Percentiles rank a stretch among this genome's conserved stretches.
Evolutionary conservation across 2,329 filamentous ascomycete genomes (phyloP).

Genomic region (Exserohilum turcica): DNA sequence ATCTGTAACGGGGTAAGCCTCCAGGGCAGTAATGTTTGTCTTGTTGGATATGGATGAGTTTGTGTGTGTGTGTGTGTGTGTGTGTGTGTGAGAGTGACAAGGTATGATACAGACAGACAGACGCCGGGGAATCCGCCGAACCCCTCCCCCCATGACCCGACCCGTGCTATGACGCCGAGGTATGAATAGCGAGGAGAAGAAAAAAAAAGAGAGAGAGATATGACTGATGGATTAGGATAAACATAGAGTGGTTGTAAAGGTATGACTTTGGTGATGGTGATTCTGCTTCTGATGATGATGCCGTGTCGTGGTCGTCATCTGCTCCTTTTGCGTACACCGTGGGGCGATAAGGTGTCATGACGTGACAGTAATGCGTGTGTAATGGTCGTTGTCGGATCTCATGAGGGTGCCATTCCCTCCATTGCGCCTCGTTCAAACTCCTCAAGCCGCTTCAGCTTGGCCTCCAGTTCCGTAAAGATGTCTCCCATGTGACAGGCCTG

Average conservation of each 20-base stretch:
- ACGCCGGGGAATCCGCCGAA: too few species aligned
- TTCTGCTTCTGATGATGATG: not conserved
- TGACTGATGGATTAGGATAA: slow-evolving; percentile 1
- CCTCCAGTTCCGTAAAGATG: slow-evolving; percentile 66
- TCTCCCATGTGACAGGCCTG: slow-evolving; percentile 78
- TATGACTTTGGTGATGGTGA: not conserved
- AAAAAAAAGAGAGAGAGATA: too few species aligned
- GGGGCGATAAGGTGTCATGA: not conserved
- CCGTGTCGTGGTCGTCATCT: not conserved
- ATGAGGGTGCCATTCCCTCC: slow-evolving; percentile 35
- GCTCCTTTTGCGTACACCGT: not conserved
- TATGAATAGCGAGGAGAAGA: not conserved
- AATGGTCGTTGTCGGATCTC: slow-evolving; percentile 1
- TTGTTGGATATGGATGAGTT: too few species aligned
- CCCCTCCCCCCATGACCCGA: not conserved
- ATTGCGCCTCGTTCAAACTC: slow-evolving; percentile 39
- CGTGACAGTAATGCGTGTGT: not conserved
- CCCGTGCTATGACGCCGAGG: not conserved
- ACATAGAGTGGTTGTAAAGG: not conserved
- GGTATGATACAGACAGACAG: slow-evolving; percentile 3
- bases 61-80: too few species aligned
- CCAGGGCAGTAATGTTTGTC: too few species aligned
- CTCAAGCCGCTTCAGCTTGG: slow-evolving; percentile 68
- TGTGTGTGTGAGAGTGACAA: not conserved
- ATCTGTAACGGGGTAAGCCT: not conserved